Evolutionary conservation across 805 yeast species (phyloP), one percentile per base, ranked within the genome.

Genomic region (Suhomyces xylopsoci): DNA sequence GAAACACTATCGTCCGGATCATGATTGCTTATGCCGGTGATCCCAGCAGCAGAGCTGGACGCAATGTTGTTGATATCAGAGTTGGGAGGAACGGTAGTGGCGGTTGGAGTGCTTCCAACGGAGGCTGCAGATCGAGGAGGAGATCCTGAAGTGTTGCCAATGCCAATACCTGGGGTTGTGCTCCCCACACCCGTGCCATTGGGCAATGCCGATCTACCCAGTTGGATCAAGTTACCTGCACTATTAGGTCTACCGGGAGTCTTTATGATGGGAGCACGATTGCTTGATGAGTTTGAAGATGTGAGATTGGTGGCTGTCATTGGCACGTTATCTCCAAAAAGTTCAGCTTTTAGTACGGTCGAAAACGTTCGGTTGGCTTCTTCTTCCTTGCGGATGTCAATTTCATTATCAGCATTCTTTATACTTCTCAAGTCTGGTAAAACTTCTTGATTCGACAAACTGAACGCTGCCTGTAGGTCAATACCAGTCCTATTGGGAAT

Each of bases 281-380:
- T 36, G 22, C 49, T 38, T 12, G 48, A 22, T 5, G 49, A 30
- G 19, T 36, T 45, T 2, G 45, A 41, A 3, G 54, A 17, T 7
- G 68, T 54, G 20, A 70, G 52, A 51, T 67, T 71, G 9, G 79
- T 72, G 4, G 74, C 65, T 9, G 78, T 77, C 73, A 68, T 68
- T 5, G 92, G 90, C 3, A 90, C 82, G 55, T 88, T 82, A 63
- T 87, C 94, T 14, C 97, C 98, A 74, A 94, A 94, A 34, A 94
- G 71, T 67, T 94, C 99, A 32, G 96, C 88, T 60, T 88, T 87
- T 47, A 94, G 72, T 2, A 94, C 88, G 0, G 93, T 84, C 51
- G 92, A 85, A 68, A 92, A 94, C 0, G 96, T 89, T 57, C 87
- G 76, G 65, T 89, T 89, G 4, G 97, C 97, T 62, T 89, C 96